Conservation (phyloP, 2,329 filamentous ascomycete genomes). For the Dactylonectria macrodidyma region DNA sequence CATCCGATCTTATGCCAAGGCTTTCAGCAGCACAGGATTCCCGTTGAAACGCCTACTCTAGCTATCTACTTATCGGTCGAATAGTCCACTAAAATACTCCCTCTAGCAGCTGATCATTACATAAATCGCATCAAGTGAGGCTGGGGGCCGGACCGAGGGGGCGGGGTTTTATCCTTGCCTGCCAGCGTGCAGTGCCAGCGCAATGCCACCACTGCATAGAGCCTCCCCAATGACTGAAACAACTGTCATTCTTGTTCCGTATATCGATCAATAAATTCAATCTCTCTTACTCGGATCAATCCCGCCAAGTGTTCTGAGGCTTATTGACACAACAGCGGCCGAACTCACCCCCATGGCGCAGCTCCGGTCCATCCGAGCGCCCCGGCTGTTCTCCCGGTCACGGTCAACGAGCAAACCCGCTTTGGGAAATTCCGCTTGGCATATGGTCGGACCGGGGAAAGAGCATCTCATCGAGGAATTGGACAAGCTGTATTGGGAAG, state of each 20-base stretch:
- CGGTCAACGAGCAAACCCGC: slow-evolving; percentile 33
- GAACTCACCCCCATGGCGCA: not conserved
- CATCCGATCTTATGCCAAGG: too few species aligned
- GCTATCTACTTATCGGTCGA: too few species aligned
- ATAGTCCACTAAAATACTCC: too few species aligned
- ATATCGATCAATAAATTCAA: not conserved
- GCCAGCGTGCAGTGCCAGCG: not conserved
- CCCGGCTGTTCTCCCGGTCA: not conserved
- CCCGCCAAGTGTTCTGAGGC: not conserved
- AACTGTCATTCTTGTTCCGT: not conserved
- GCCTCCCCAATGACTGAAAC: not conserved
- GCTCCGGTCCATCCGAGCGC: not conserved
- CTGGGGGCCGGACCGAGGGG: not conserved
- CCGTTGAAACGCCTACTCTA: too few species aligned
- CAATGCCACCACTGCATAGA: not conserved
- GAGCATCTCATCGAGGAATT: slow-evolving; percentile 38
- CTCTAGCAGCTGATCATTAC: not conserved
- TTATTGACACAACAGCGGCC: not conserved
- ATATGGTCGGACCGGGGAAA: slow-evolving; percentile 26
- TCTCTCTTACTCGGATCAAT: not conserved
- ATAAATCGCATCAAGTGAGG: not conserved
- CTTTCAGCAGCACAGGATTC: too few species aligned
- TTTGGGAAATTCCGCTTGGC: slow-evolving; percentile 36
- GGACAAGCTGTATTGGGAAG: slow-evolving; percentile 40
- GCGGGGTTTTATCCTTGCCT: not conserved